A percentile compares a stretch with the other conserved stretches of the same genome.
Evolutionary conservation across 2,329 filamentous ascomycete species (phyloP).

Genomic region (Scortechinia acanthostroma): DNA sequence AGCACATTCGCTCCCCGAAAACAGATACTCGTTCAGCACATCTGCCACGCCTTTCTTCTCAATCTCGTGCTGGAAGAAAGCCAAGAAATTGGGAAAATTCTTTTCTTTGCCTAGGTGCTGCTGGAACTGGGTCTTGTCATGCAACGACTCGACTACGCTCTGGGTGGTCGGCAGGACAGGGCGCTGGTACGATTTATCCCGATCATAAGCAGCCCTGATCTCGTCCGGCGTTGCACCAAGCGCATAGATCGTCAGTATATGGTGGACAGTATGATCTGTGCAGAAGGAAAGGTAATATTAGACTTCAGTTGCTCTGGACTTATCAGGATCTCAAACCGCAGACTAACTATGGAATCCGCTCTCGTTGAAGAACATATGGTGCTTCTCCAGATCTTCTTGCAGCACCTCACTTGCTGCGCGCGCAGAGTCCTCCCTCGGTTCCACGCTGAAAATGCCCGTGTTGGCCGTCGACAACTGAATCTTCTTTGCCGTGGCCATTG

Average conservation of each 20-base stretch:
- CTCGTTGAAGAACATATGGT: conserved; percentile 1
- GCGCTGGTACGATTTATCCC: conserved; percentile 11
- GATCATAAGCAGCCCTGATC: conserved; percentile 9
- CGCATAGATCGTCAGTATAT: conserved; percentile 11
- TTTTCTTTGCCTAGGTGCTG: neutral
- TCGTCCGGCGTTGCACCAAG: conserved; percentile 10
- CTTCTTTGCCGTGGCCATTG: neutral
- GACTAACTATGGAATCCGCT: neutral
- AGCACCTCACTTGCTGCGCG: neutral
- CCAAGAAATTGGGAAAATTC: conserved; percentile 47
- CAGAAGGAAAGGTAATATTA: no score
- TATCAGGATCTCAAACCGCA: neutral
- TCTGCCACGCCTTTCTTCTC: conserved; percentile 37
- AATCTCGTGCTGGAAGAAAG: conserved; percentile 49
- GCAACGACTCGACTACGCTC: neutral
- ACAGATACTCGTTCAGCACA: conserved; percentile 44
- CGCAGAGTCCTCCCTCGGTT: neutral
- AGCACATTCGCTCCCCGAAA: conserved; percentile 39
- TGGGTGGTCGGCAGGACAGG: conserved; percentile 4
- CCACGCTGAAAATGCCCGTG: neutral
- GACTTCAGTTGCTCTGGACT: neutral
- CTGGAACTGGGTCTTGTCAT: neutral
- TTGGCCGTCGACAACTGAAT: neutral
- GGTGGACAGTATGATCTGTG: conserved; percentile 16
- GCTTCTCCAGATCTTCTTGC: neutral